Conservation (phyloP, 345 rosid species). For the Heritiera fomes region DNA sequence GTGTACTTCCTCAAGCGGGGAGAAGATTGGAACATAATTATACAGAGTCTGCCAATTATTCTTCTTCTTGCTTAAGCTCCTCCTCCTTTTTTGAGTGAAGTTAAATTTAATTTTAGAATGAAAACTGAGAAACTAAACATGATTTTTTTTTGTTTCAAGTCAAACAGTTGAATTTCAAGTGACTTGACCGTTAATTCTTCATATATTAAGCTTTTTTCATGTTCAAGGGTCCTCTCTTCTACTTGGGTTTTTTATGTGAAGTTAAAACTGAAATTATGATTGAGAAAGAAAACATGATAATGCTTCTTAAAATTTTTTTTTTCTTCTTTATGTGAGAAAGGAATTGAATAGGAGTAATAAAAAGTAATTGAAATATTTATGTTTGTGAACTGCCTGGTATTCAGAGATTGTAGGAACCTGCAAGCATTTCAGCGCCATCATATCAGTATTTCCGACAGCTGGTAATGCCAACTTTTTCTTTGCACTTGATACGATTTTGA, state of each 20-base stretch:
- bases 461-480: constrained; percentile 43
- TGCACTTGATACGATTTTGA: neutral
- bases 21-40: too few species aligned
- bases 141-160: neutral
- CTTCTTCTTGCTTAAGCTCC: too few species aligned
- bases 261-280: neutral
- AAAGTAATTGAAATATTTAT: constrained; percentile 6
- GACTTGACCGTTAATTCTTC: neutral
- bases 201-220: neutral
- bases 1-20: too few species aligned
- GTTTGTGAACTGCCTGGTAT: constrained; percentile 42
- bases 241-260: neutral
- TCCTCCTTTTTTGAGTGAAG: too few species aligned
- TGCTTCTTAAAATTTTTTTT: neutral
- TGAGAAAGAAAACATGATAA: neutral
- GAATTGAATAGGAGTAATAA: neutral
- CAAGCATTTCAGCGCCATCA: constrained; percentile 43
- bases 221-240: neutral
- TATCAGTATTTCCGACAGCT: constrained; percentile 65
- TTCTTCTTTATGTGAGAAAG: neutral
- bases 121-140: neutral
- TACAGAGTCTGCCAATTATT: too few species aligned
- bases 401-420: constrained; percentile 42
- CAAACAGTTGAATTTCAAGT: neutral
- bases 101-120: neutral